Base-by-base conservation (phyloP, 257 asterid genomes). In the Fraxinus cuspidata region DNA sequence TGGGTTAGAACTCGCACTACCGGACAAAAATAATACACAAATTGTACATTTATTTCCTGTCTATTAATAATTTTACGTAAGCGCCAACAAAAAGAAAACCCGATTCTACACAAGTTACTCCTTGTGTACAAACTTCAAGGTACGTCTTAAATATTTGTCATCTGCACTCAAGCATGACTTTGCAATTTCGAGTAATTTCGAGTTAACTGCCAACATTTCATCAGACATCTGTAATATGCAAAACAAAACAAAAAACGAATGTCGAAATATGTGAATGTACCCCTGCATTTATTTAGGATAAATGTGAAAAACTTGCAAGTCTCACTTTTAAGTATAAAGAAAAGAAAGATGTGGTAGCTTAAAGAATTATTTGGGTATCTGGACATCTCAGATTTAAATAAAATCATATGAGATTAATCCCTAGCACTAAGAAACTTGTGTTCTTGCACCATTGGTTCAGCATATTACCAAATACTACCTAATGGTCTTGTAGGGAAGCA, bases 141-240 rank as follows among this genome's bases (percentile, higher is more conserved):
- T 85, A 65, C 94, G 88, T 64, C 77, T 83, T 74, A 92, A 82
- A 81, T 92, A 85, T 78, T 76, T 85, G 83, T 90, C 86, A 15
- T 81, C 81, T 28, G 87, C 81, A 69, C 85, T 75, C 88, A 83
- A 78, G 82, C 95, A 84, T 8, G 88, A 83, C 88, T 85, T 84
- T 72, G 93, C 96, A 77, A 88, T 90, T 81, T 85, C 90, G 81
- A 94, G 67, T 89, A 94, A 83, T 80, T 83, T 81, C 81, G 89
- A 82, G 86, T 94, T 90, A 51, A 74, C 74, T 74, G 79, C 84
- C 56, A 71, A 74, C 15, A 85, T 42, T 75, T 90, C 92, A 23
- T 77, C 78, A 28, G 83, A 80, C 74, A 60, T 78, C 97, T 94
- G 76, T 58, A 32, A 44, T 21, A 69, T 10, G 78, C 23, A 15